These are phyloP conservation scores for Colletotrichum sp. DNA, from an alignment of 2,329 filamentous ascomycete genomes.

Conservation along the genomic window DNA sequence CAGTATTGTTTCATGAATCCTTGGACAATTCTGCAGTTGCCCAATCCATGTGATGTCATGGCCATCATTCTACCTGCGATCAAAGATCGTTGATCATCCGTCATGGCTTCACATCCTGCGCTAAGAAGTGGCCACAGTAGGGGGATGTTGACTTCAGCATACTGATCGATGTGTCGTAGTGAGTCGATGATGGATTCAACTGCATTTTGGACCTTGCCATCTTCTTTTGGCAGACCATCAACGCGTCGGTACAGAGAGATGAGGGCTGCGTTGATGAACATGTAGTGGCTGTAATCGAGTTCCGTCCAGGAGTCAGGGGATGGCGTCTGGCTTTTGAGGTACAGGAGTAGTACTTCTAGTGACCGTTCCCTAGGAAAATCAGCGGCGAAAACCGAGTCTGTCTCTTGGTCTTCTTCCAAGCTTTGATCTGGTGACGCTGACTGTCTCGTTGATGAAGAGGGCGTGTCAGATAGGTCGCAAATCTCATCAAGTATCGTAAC, in stretches of 20 bases:
- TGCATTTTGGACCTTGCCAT: background rate
- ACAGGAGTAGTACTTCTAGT: background rate
- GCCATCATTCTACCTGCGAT: background rate
- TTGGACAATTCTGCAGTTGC: background rate
- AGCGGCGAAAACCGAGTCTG: background rate
- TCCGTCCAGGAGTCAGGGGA: background rate
- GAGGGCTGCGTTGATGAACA: background rate
- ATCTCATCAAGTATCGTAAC: background rate
- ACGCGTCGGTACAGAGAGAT: background rate
- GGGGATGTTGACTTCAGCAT: background rate
- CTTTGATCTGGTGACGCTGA: background rate
- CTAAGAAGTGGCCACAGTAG: background rate
- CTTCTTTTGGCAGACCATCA: background rate
- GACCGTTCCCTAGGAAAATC: background rate
- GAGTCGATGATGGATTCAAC: background rate
- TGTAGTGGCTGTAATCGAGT: background rate
- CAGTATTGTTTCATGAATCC: background rate
- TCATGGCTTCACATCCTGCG: background rate
- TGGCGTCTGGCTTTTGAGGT: background rate
- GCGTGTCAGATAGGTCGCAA: background rate
- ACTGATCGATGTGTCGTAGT: background rate
- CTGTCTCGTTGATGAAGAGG: background rate
- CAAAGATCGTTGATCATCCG: background rate
- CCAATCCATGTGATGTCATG: background rate
- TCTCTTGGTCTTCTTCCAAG: accelerated